Base-by-base conservation (phyloP, 2,329 filamentous ascomycete genomes). In the Mycosphaerella arachidis region DNA sequence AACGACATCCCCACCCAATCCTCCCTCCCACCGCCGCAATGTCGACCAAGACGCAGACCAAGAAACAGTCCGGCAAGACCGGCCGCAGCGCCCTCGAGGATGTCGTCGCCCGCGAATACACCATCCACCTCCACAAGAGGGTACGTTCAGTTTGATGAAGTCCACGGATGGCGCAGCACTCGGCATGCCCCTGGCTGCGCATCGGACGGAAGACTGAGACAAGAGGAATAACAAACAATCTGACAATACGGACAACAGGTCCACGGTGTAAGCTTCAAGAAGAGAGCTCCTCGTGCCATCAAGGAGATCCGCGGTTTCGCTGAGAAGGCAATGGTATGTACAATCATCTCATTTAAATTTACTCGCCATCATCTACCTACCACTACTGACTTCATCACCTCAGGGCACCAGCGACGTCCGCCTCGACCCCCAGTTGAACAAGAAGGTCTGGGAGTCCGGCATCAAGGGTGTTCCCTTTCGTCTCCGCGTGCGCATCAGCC, bases 61-160 rank as follows among this genome's bases (percentile, higher is more conserved):
- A 70, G 74, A 85, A 86, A 82, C 88, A 86, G 82, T 77, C 84
- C 74, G 82, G 80, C 78, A 89, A 88, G 84, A 89, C 89, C 82
- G 79, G 81, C 75, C 91, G 92, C 79, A 96, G 91, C 81, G 95
- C 95, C 84, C 96, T 99, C 81, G 88, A 91, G 82, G 93, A 99
- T 83, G 95, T 99, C 78, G 93, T 99, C 81, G 89, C 94, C 76
- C 91, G 94, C 86, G 95, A 99, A 86, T 99, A 99, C 88, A 99
- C 94, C 82, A 97, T 99, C 84, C 93, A 99, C 87, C 84, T 99
- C 75, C 94, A 99, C 91, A 97, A 96, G 90, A 90, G 93, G 83
- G 91, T 95, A 92, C 79, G 89, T 81, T 85, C 84, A 84, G 84
- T 87, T 86, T 87, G 78, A 84, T 86, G 84, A 86, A 86, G 84